Percentiles rank a stretch among this genome's conserved stretches.
Conservation (phyloP, 331 rosid genomes). For the Ulmus americana region DNA sequence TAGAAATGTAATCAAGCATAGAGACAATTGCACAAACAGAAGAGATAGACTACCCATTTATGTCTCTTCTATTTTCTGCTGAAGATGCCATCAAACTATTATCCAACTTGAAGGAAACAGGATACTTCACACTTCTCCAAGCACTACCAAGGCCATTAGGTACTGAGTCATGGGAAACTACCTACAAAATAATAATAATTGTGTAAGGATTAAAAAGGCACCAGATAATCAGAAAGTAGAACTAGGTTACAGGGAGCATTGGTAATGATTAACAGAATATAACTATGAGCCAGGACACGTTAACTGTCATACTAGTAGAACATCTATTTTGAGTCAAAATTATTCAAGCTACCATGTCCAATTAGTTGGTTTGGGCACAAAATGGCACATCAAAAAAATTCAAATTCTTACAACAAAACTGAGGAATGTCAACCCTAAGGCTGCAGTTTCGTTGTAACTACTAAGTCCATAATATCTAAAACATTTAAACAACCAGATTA, state of each 20-base stretch:
- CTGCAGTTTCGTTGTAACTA: too few relatives aligned
- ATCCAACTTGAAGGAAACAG: constrained; percentile 34
- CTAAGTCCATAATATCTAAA: too few relatives aligned
- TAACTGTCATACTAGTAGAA: neutral
- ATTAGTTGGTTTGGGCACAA: neutral
- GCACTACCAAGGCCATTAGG: constrained; percentile 34
- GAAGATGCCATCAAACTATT: constrained; percentile 27
- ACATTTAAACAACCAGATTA: too few relatives aligned
- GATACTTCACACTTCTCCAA: constrained; percentile 34
- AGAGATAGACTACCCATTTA: constrained; percentile 48
- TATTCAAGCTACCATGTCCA: neutral
- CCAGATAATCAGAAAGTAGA: constrained; percentile 14
- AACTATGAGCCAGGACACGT: constrained; percentile 1
- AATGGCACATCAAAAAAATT: neutral
- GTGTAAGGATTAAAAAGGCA: constrained; percentile 10
- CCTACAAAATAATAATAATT: constrained; percentile 42
- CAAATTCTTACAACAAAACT: too few relatives aligned
- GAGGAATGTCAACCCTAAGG: too few relatives aligned
- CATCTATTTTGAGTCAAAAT: neutral
- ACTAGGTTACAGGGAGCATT: neutral
- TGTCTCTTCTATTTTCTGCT: constrained; percentile 36
- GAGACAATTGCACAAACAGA: constrained; percentile 8
- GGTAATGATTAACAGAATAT: neutral
- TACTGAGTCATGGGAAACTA: constrained; percentile 31
- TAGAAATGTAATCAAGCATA: neutral